Evolutionary conservation across 345 rosid species (phyloP).

Genomic region (Boechera divaricarpa): DNA sequence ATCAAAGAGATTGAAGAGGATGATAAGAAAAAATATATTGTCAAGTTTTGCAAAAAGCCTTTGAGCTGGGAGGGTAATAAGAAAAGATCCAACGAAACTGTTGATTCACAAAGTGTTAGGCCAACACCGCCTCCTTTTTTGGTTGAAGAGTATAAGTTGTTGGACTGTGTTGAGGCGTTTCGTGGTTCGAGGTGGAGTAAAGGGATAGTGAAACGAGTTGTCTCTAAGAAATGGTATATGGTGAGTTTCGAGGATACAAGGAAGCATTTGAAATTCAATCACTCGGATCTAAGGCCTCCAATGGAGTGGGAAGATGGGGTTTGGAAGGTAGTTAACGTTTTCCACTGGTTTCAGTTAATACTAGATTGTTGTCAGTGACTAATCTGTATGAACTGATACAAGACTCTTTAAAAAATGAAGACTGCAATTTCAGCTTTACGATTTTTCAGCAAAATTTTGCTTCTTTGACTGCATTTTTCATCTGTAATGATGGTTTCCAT

Average conservation of each 20-base stretch:
- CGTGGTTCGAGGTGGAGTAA: neutral
- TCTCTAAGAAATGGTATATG: slow-evolving; percentile 49
- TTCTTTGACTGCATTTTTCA: neutral
- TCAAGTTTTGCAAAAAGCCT: slow-evolving; percentile 43
- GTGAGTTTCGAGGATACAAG: slow-evolving; percentile 53
- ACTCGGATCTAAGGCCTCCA: slow-evolving; percentile 56
- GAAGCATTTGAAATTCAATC: slow-evolving; percentile 44
- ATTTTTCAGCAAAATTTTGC: neutral
- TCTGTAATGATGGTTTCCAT: neutral
- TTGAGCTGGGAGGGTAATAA: slow-evolving; percentile 37
- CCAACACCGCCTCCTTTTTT: slow-evolving; percentile 52
- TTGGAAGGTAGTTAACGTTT: slow-evolving; percentile 3
- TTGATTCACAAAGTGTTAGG: neutral
- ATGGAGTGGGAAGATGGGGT: slow-evolving; percentile 43
- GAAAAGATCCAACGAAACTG: slow-evolving; percentile 30
- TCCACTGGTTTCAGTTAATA: neutral
- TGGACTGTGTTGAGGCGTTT: slow-evolving; percentile 55
- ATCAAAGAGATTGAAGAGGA: slow-evolving; percentile 48
- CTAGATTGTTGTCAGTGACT: neutral
- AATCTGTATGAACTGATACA: neutral
- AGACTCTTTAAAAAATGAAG: neutral
- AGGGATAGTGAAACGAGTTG: slow-evolving; percentile 30
- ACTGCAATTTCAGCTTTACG: neutral
- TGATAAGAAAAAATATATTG: slow-evolving; percentile 16
- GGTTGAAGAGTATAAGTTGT: slow-evolving; percentile 47